These are phyloP conservation scores for Polysphondylium violaceum DNA, from an alignment of 78 protist genomes.

Conservation along the genomic window DNA sequence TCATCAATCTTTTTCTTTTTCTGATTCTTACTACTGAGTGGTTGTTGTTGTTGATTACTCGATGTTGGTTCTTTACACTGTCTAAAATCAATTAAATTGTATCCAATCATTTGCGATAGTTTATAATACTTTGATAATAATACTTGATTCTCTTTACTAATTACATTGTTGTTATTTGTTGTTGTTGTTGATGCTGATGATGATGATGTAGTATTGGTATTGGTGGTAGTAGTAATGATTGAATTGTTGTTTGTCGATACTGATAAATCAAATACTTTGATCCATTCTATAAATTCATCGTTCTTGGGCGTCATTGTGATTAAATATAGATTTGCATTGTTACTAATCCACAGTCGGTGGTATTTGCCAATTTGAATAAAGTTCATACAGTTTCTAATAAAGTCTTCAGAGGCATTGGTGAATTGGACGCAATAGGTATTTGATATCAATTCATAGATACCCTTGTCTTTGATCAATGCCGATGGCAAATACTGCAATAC, in stretches of 20 bases:
- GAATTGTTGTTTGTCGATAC: neutral
- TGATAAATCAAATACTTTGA: slow-evolving; percentile 15
- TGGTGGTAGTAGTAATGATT: neutral
- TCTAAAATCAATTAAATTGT: slow-evolving; percentile 14
- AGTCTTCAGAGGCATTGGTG: slow-evolving; percentile 57
- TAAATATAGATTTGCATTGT: neutral
- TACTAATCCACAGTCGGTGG: slow-evolving; percentile 54
- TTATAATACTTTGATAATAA: slow-evolving; percentile 17
- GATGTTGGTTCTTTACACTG: neutral
- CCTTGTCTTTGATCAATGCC: slow-evolving; percentile 25
- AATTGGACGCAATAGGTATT: slow-evolving; percentile 27
- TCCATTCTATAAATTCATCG: slow-evolving; percentile 56
- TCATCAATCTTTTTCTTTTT: slow-evolving; percentile 38
- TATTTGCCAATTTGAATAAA: slow-evolving; percentile 60
- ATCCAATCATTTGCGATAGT: slow-evolving; percentile 66
- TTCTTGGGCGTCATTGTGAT: slow-evolving; percentile 67
- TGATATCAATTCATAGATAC: slow-evolving; percentile 51
- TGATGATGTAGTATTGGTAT: neutral
- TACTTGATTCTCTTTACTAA: slow-evolving; percentile 3
- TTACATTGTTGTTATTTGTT: neutral
- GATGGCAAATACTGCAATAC: neutral
- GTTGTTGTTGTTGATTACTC: neutral
- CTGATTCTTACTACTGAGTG: neutral
- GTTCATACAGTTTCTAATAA: slow-evolving; percentile 35
- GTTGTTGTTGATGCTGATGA: neutral